These are phyloP conservation scores for Aureobasidium sp. DNA, from an alignment of 2,329 filamentous ascomycete species.

Conservation along the genomic window DNA sequence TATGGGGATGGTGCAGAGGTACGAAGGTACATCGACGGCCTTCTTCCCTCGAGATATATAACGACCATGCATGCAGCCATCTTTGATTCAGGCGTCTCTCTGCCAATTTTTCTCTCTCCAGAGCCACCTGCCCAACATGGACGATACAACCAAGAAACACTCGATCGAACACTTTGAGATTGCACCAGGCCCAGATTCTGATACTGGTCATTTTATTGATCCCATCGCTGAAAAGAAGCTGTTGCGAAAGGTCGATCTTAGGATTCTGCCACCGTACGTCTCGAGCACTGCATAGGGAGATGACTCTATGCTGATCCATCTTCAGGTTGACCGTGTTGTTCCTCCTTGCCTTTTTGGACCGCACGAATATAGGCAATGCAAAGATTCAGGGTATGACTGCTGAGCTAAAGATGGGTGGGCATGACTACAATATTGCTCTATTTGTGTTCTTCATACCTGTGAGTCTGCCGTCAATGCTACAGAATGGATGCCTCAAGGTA, in stretches of 20 bases:
- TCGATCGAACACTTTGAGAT: constrained; percentile 6
- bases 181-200: neutral
- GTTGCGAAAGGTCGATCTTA: constrained; percentile 42
- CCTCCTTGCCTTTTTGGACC: constrained; percentile 40
- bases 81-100: neutral
- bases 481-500: too few relatives aligned
- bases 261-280: constrained; percentile 38
- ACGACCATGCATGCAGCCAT: neutral
- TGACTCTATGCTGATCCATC: neutral
- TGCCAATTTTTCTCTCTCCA: neutral
- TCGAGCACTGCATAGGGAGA: neutral
- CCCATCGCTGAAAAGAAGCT: constrained; percentile 36
- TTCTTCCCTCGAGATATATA: neutral
- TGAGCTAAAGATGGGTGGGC: constrained; percentile 32
- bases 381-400: constrained; percentile 33
- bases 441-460: constrained; percentile 31
- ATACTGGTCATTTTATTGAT: neutral
- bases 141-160: constrained; percentile 1
- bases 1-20: neutral
- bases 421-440: constrained; percentile 34
- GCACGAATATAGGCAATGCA: constrained; percentile 36
- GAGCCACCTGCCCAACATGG: neutral
- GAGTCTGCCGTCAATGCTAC: neutral
- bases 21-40: neutral
- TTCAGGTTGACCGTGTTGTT: constrained; percentile 37